Percentiles rank a stretch among this genome's conserved stretches.
These are phyloP conservation scores for Sphaceloma murrayae DNA, from an alignment of 2,329 filamentous ascomycete genomes.

Conservation along the genomic window DNA sequence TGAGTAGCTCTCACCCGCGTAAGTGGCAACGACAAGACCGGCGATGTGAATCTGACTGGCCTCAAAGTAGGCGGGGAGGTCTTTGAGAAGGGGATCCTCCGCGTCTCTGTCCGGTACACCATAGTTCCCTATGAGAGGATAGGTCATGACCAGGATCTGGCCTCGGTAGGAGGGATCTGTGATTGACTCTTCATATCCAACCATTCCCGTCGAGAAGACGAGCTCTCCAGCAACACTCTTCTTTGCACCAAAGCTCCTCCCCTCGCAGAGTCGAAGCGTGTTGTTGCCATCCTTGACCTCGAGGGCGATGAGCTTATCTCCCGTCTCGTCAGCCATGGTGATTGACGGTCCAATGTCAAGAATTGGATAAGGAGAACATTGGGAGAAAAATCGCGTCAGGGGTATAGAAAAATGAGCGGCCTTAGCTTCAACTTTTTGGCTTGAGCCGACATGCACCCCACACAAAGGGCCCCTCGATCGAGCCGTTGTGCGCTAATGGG, in stretches of 20 bases:
- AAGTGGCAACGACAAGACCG: conserved; percentile 80
- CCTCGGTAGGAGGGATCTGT: conserved; percentile 81
- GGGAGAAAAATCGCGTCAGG: conserved; percentile 13
- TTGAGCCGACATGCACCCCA: conserved; percentile 1
- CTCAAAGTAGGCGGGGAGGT: conserved; percentile 88
- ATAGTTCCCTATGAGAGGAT: conserved; percentile 94
- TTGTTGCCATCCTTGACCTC: conserved; percentile 83
- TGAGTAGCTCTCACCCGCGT: conserved; percentile 89
- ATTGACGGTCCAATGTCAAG: neutral
- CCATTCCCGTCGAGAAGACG: conserved; percentile 99
- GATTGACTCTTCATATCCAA: conserved; percentile 91
- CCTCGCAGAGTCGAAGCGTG: conserved; percentile 57
- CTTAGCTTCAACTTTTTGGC: conserved; percentile 13
- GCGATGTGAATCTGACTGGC: conserved; percentile 87
- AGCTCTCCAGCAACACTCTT: conserved; percentile 94
- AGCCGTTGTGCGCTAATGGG: no score
- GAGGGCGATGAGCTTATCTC: conserved; percentile 55
- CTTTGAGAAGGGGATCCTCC: conserved; percentile 72
- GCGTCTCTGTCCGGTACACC: conserved; percentile 82
- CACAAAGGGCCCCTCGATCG: no score
- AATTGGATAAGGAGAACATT: conserved; percentile 5
- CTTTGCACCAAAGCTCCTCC: conserved; percentile 90
- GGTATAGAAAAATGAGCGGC: neutral
- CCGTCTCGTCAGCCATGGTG: conserved; percentile 20
- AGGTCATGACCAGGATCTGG: conserved; percentile 94